Conservation (phyloP, 257 asterid species). For the Ballota nigra region DNA sequence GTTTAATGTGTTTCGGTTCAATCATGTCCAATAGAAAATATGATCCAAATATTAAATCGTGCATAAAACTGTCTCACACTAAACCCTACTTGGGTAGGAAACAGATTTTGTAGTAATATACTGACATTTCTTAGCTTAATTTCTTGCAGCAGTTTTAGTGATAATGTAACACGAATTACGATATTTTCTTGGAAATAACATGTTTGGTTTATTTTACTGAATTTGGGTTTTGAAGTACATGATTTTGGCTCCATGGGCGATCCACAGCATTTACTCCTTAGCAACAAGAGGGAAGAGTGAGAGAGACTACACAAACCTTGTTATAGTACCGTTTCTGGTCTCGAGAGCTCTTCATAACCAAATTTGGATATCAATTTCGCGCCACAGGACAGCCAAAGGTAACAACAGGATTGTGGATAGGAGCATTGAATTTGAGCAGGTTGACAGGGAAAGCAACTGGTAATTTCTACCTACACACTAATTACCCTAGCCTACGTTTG, state of each 20-base stretch:
- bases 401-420: slow-evolving; percentile 55
- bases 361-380: slow-evolving; percentile 61
- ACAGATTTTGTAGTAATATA: no score
- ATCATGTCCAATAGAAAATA: no score
- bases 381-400: slow-evolving; percentile 67
- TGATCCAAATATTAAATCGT: no score
- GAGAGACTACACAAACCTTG: slow-evolving; percentile 33
- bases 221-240: slow-evolving; percentile 38
- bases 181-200: neutral
- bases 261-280: slow-evolving; percentile 39
- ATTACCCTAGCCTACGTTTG: no score
- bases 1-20: no score
- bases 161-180: neutral
- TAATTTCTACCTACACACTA: no score
- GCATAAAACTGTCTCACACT: no score
- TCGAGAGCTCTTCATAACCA: slow-evolving; percentile 61
- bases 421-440: slow-evolving; percentile 75
- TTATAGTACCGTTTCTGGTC: slow-evolving; percentile 49
- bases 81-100: no score
- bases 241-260: slow-evolving; percentile 62
- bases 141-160: no score
- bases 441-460: slow-evolving; percentile 79
- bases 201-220: neutral
- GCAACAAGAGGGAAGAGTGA: slow-evolving; percentile 34
- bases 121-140: no score